phyloP scores from a whole-genome alignment of 176 grass and related monocot species.

The Ampelocalamus luodianensis region DNA sequence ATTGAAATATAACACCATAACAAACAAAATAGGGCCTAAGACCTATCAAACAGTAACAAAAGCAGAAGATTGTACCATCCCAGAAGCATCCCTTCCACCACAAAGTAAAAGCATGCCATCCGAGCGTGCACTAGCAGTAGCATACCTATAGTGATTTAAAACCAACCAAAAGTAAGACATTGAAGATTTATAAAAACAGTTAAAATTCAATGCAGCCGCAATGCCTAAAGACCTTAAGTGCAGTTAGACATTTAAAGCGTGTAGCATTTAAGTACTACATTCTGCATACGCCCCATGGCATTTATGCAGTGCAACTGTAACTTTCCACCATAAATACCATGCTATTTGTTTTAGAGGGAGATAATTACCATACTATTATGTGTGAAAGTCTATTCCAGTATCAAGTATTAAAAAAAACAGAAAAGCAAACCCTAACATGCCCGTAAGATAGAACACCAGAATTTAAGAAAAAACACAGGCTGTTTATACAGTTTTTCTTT shows the following conservation, averaged over 20 bases:
- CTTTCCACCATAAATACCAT: constrained; percentile 22
- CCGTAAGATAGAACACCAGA: constrained; percentile 15
- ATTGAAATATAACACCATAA: constrained; percentile 19
- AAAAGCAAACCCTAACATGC: constrained; percentile 19
- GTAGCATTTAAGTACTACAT: constrained; percentile 15
- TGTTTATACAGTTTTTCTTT: constrained; percentile 21
- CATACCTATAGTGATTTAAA: constrained; percentile 73
- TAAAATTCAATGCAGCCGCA: constrained; percentile 15
- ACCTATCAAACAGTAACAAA: constrained; percentile 42
- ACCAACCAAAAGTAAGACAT: constrained; percentile 38
- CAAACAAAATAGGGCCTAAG: constrained; percentile 30
- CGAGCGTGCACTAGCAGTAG: constrained; percentile 92
- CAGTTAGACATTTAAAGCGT: constrained; percentile 30
- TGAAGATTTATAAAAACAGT: constrained; percentile 23
- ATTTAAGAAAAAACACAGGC: neutral
- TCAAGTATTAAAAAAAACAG: neutral
- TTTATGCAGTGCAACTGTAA: constrained; percentile 21
- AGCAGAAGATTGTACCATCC: constrained; percentile 60
- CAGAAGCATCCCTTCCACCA: constrained; percentile 97
- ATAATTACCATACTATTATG: neutral
- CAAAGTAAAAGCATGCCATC: constrained; percentile 99
- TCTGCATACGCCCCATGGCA: neutral
- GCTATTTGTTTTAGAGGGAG: constrained; percentile 17
- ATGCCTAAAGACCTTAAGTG: constrained; percentile 32
- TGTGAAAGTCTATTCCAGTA: neutral